Conservation (phyloP, 2,329 filamentous ascomycete species). For the Fusarium penzigii region DNA sequence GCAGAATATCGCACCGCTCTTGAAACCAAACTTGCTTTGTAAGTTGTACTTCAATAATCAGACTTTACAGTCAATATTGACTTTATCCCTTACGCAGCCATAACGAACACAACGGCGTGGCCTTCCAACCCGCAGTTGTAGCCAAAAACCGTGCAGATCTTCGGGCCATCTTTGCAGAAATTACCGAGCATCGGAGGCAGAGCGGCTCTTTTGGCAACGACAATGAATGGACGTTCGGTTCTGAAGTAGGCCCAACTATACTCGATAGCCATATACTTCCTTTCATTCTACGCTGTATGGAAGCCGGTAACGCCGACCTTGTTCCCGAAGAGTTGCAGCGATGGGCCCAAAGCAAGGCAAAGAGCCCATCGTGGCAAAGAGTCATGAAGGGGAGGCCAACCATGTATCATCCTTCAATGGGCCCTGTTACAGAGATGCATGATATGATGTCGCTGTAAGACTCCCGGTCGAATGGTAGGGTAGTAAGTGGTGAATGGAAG, state of each 20-base stretch:
- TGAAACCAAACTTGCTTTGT: slow-evolving; percentile 8
- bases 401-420: slow-evolving; percentile 13
- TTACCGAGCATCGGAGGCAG: slow-evolving; percentile 4
- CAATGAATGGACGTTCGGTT: slow-evolving; percentile 10
- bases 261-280: slow-evolving; percentile 16
- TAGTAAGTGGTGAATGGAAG: too few species aligned
- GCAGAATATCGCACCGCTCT: slow-evolving; percentile 5
- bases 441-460: slow-evolving; percentile 11
- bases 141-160: slow-evolving; percentile 6
- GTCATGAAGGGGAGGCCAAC: slow-evolving; percentile 15
- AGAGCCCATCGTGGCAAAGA: slow-evolving; percentile 7
- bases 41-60: neutral
- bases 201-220: slow-evolving; percentile 1
- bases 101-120: slow-evolving; percentile 6
- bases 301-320: slow-evolving; percentile 7
- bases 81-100: neutral
- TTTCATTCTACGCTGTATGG: slow-evolving; percentile 10
- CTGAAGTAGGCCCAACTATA: slow-evolving; percentile 9
- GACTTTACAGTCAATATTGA: neutral
- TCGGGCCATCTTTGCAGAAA: slow-evolving; percentile 2
- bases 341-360: slow-evolving; percentile 9
- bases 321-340: slow-evolving; percentile 9
- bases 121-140: slow-evolving; percentile 8
- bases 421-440: slow-evolving; percentile 11
- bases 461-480: too few species aligned